Base-by-base conservation (phyloP, 208 protist species). In the Crithidia sp. region DNA sequence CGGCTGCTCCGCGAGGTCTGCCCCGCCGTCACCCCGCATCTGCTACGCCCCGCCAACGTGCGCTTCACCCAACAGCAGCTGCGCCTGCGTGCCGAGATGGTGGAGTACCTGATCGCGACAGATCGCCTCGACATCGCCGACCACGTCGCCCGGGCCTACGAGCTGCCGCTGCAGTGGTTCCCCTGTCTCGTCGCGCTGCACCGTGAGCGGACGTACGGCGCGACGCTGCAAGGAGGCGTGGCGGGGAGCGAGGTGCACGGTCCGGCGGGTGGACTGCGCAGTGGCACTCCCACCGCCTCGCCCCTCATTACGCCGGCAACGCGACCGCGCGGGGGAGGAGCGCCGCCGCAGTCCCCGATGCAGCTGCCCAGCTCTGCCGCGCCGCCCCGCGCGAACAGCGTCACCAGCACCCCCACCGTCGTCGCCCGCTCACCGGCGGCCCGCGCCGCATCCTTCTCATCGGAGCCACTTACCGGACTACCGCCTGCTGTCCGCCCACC, bases 71-170 rank as follows among this genome's bases (percentile, higher is more conserved):
- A 82, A 12, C 71, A 88, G 52, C 74, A 82, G 49, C 57, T 96
- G 57, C 76, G 77, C 28, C 72, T 96, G 10, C 87, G 86, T 12
- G 81, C 92, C 10, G 91, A 96, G 47, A 87, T 96, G 69, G 81
- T 96, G 2, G 74, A 90, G 40, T 96, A 96, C 74, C 79, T 96
- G 36, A 82, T 96, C 49, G 68, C 76, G 9, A 96, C 91, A n/a
- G 73, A 84, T 12, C 85, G 89, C 12, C 55, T 74, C 41, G 68
- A 60, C 44, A 75, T 92, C 16, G 91, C 91, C 14, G 60, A 65
- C 54, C 85, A 92, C 69, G 86, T 94, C 17, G 76, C 80, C 4
- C 70, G 84, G 5, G 63, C 72, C 47, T 96, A 96, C 81, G 73
- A 72, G 9, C 76, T 96, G 17, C 88, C 91, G 2, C 66, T 87